Conservation (phyloP, 148 eudicot genomes). For the Heliamphora exappendiculata region DNA sequence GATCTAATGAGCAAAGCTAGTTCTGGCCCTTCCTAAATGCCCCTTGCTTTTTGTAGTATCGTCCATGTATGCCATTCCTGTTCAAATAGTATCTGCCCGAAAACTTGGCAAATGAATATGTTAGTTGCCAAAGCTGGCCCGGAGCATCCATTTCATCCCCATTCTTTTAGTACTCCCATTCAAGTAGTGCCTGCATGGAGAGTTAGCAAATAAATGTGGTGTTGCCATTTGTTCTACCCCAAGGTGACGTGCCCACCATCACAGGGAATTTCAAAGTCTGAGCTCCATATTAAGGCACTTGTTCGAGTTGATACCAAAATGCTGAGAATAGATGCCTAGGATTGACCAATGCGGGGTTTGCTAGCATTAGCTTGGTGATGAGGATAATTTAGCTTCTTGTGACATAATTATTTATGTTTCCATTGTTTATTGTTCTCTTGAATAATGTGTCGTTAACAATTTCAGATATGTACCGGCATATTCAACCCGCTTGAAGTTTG, state of each 20-base stretch:
- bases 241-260: too few species aligned
- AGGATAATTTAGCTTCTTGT: background rate
- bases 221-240: too few species aligned
- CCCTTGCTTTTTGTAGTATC: too few species aligned
- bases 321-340: background rate
- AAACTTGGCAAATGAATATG: too few species aligned
- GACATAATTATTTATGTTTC: background rate
- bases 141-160: background rate
- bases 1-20: too few species aligned
- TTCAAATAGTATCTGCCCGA: too few species aligned
- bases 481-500: constrained; percentile 75
- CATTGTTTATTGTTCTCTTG: background rate
- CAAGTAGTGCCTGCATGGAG: background rate
- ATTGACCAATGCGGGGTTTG: background rate
- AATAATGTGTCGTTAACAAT: constrained; percentile 1
- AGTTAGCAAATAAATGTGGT: background rate
- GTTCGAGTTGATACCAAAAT: too few species aligned
- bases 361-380: background rate
- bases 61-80: too few species aligned
- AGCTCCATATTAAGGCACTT: too few species aligned
- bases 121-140: background rate
- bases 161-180: background rate
- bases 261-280: too few species aligned
- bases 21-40: background rate
- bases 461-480: constrained; percentile 88